phyloP scores from a whole-genome alignment of 768 basidiomycete genomes.

The Omphalotus guepiniiformis region DNA sequence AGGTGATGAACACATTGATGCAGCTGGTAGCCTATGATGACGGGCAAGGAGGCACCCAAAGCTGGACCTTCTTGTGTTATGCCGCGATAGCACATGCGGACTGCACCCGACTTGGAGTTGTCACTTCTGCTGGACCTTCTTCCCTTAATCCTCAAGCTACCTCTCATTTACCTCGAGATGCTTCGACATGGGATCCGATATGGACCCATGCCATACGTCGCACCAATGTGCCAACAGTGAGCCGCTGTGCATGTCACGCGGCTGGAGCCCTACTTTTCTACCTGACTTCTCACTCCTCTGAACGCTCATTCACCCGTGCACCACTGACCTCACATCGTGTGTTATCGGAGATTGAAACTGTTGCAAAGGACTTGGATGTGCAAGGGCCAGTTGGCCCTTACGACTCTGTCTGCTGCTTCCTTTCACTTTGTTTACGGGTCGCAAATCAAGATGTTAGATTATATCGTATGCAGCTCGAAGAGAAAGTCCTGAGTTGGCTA shows the following conservation, averaged over 20 bases:
- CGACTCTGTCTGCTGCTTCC: constrained; percentile 87
- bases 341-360: constrained; percentile 68
- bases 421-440: constrained; percentile 62
- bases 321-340: constrained; percentile 53
- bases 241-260: constrained; percentile 75
- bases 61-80: constrained; percentile 82
- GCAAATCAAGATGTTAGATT: constrained; percentile 79
- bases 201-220: constrained; percentile 85
- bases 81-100: constrained; percentile 65
- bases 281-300: constrained; percentile 25
- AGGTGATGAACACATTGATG: constrained; percentile 51
- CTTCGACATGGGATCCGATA: constrained; percentile 67
- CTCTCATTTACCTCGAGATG: constrained; percentile 17
- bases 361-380: constrained; percentile 81
- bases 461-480: constrained; percentile 82
- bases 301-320: constrained; percentile 18
- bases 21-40: constrained; percentile 66
- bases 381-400: constrained; percentile 86
- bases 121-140: background rate
- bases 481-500: constrained; percentile 82
- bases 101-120: constrained; percentile 6
- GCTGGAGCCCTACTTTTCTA: constrained; percentile 51
- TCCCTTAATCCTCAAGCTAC: background rate
- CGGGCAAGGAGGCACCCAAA: constrained; percentile 49
- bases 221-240: constrained; percentile 59